Percentiles rank a stretch among this genome's conserved stretches.
phyloP scores from a whole-genome alignment of 1,139 yeast species.

The Magnusiomyces paraingens region DNA sequence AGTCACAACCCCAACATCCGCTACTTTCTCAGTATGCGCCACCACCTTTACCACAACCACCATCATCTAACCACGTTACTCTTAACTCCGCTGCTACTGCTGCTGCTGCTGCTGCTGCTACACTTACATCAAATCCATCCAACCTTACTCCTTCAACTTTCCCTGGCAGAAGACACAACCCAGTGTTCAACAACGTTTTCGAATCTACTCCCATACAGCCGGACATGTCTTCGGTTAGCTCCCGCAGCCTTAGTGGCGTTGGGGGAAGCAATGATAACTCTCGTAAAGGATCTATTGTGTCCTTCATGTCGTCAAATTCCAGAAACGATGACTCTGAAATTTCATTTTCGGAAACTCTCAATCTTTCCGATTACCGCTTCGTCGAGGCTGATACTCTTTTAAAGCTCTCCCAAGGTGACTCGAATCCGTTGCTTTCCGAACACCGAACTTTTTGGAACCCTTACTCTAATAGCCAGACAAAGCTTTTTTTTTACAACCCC shows the following conservation, averaged over 20 bases:
- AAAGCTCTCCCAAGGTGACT: background rate
- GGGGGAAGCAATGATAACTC: slow-evolving; percentile 5
- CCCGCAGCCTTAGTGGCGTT: background rate
- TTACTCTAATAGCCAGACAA: slow-evolving; percentile 26
- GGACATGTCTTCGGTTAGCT: background rate
- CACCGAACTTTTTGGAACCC: slow-evolving; percentile 25
- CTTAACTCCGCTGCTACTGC: slow-evolving; percentile 2
- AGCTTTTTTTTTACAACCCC: slow-evolving; percentile 26
- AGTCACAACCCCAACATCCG: background rate
- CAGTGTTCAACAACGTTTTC: slow-evolving; percentile 12
- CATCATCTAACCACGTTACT: background rate
- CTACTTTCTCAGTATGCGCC: background rate
- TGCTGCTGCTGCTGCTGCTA: slow-evolving; percentile 3
- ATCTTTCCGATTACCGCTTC: background rate
- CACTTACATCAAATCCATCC: background rate
- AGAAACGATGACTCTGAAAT: slow-evolving; percentile 1
- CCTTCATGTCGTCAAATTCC: slow-evolving; percentile 14
- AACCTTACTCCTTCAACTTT: too few species aligned
- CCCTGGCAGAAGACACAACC: slow-evolving; percentile 4
- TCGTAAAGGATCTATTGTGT: slow-evolving; percentile 23
- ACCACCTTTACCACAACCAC: background rate
- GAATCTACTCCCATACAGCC: background rate
- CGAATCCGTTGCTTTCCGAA: background rate
- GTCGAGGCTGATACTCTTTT: background rate
- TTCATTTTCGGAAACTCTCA: background rate